Conservation (phyloP, 2,329 filamentous ascomycete species). For the Pseudogymnoascus sp. region DNA sequence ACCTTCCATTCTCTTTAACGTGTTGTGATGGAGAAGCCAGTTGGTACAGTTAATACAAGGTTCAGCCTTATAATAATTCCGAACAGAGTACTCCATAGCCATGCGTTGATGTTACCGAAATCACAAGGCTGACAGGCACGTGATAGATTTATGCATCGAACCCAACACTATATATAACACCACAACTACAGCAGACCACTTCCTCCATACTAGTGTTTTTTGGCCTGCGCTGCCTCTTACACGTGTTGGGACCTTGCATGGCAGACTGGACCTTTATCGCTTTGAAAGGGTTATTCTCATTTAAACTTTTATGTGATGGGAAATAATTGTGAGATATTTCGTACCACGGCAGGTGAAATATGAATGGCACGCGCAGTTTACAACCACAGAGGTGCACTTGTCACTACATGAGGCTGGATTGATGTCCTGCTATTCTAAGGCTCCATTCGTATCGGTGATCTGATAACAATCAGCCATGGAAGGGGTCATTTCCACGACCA, state of each 20-base stretch:
- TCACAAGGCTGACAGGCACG: background rate
- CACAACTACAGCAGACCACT: background rate
- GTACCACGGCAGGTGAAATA: background rate
- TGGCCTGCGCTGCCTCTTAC: background rate
- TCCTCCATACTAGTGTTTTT: background rate
- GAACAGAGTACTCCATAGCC: background rate
- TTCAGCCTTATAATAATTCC: background rate
- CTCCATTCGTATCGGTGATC: background rate
- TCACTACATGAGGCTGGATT: constrained; percentile 1
- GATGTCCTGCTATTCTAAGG: background rate
- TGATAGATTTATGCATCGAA: background rate
- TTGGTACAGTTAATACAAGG: constrained; percentile 3
- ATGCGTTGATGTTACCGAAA: background rate
- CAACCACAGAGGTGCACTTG: background rate
- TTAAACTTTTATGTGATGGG: background rate
- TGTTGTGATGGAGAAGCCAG: constrained; percentile 3
- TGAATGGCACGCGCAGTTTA: background rate
- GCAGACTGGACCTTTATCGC: background rate
- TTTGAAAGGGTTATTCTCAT: background rate
- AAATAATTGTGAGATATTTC: background rate
- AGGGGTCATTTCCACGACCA: background rate
- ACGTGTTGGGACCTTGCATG: background rate
- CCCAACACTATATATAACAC: background rate
- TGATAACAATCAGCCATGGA: background rate
- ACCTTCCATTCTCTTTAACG: background rate